A percentile compares a stretch with the other conserved stretches of the same genome.
phyloP scores from a whole-genome alignment of 306 rosid species.

The Medicago ruthenica region DNA sequence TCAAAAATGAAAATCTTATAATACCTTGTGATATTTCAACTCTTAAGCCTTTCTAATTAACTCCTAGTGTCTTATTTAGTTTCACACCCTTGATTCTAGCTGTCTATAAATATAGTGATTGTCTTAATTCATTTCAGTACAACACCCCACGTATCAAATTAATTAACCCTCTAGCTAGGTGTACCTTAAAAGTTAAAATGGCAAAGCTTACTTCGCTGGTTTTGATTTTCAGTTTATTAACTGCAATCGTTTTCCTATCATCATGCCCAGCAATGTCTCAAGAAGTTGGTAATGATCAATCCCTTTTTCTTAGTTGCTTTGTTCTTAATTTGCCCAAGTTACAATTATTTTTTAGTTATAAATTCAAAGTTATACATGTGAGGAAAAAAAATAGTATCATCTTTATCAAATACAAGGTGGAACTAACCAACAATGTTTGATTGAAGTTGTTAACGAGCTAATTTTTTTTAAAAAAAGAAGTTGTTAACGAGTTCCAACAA shows the following conservation, averaged over 20 bases:
- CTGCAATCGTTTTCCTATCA: conserved; percentile 42
- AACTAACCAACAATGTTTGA: no score
- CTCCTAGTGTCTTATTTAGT: background rate
- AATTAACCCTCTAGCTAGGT: background rate
- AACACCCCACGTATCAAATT: background rate
- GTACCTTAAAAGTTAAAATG: conserved; percentile 37
- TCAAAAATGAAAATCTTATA: conserved; percentile 5
- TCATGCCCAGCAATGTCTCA: conserved; percentile 43
- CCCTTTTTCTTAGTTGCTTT: background rate
- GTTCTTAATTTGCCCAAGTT: background rate
- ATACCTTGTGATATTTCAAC: background rate
- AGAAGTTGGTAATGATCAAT: conserved; percentile 61
- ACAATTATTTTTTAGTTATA: background rate
- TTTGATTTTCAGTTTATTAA: conserved; percentile 45
- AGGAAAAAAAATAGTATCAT: no score
- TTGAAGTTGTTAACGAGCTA: no score
- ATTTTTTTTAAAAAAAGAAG: no score
- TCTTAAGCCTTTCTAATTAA: background rate
- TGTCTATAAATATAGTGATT: conserved; percentile 29
- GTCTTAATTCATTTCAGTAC: background rate
- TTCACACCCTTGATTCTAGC: background rate
- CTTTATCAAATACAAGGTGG: no score
- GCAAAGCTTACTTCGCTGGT: conserved; percentile 36
- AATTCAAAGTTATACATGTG: no score
- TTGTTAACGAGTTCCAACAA: no score